These are phyloP conservation scores for Babesia sp. DNA, from an alignment of 169 alveolate species.

Conservation along the genomic window DNA sequence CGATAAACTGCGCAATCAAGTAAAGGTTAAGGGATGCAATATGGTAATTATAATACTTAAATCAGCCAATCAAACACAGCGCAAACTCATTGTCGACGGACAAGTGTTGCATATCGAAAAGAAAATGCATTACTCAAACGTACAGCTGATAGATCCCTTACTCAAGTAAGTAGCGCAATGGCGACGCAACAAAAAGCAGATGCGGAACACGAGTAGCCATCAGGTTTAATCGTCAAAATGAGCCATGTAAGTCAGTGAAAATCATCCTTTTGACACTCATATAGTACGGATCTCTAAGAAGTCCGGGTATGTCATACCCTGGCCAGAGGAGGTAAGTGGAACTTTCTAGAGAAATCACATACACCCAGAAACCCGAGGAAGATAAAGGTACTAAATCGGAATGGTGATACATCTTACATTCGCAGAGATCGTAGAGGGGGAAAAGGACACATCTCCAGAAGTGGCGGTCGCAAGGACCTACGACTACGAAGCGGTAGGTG, in stretches of 20 bases:
- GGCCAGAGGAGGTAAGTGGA: slow-evolving; percentile 78
- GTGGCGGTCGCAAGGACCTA: slow-evolving; percentile 83
- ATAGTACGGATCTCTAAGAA: slow-evolving; percentile 84
- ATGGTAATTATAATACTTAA: slow-evolving; percentile 50
- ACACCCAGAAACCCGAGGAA: slow-evolving; percentile 64
- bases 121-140: slow-evolving; percentile 88
- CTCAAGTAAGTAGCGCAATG: slow-evolving; percentile 40
- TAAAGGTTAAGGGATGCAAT: slow-evolving; percentile 86
- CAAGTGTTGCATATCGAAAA: slow-evolving; percentile 75
- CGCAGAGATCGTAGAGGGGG: slow-evolving; percentile 61
- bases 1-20: slow-evolving; percentile 78
- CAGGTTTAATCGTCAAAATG: slow-evolving; percentile 61
- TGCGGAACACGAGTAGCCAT: slow-evolving; percentile 73
- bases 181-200: slow-evolving; percentile 1
- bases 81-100: slow-evolving; percentile 69
- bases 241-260: slow-evolving; percentile 59
- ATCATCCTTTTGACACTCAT: background rate
- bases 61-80: slow-evolving; percentile 19
- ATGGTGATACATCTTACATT: background rate
- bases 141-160: slow-evolving; percentile 84
- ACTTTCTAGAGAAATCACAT: background rate
- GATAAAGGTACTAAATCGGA: slow-evolving; percentile 50
- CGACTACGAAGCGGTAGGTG: slow-evolving; percentile 68
- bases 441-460: slow-evolving; percentile 85
- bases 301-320: slow-evolving; percentile 86